Evolutionary conservation across 2,329 filamentous ascomycete species (phyloP).

Genomic region (Penicillium sp.): DNA sequence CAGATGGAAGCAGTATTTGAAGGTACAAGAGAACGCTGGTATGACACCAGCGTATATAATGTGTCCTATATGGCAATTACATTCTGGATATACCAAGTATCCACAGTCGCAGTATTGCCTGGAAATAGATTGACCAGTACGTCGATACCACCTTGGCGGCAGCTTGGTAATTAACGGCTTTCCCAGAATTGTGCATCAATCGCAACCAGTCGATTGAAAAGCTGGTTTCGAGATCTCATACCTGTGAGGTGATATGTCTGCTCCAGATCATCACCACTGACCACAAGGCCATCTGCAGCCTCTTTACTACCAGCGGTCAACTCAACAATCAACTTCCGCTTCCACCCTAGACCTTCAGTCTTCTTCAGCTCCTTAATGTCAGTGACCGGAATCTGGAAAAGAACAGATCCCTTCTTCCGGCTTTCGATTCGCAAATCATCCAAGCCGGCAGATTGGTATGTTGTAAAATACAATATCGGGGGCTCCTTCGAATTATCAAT

Average conservation of each 20-base stretch:
- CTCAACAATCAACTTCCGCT: conserved; percentile 76
- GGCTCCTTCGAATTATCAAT: conserved; percentile 50
- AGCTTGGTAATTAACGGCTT: conserved; percentile 11
- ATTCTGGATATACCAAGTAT: not conserved
- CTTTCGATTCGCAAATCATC: conserved; percentile 52
- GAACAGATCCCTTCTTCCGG: conserved; percentile 54
- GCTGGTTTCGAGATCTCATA: conserved; percentile 25
- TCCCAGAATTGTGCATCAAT: conserved; percentile 29
- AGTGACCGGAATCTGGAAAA: conserved; percentile 69
- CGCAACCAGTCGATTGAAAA: conserved; percentile 26
- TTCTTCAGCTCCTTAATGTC: conserved; percentile 76
- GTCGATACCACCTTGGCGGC: not conserved
- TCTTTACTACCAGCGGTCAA: conserved; percentile 70
- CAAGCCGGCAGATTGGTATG: conserved; percentile 30
- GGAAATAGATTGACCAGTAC: not conserved
- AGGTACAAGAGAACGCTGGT: not conserved
- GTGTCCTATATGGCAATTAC: not conserved
- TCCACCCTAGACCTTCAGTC: conserved; percentile 80
- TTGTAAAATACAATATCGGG: conserved; percentile 61
- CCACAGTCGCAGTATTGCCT: not conserved
- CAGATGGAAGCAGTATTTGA: not conserved
- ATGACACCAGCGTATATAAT: not conserved
- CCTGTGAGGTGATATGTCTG: conserved; percentile 38
- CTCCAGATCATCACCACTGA: conserved; percentile 57
- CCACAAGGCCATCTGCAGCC: conserved; percentile 72